Percentiles rank a stretch among this genome's conserved stretches.
Evolutionary conservation across 2,329 filamentous ascomycete species (phyloP).

Genomic region (Penicillium digitatum): DNA sequence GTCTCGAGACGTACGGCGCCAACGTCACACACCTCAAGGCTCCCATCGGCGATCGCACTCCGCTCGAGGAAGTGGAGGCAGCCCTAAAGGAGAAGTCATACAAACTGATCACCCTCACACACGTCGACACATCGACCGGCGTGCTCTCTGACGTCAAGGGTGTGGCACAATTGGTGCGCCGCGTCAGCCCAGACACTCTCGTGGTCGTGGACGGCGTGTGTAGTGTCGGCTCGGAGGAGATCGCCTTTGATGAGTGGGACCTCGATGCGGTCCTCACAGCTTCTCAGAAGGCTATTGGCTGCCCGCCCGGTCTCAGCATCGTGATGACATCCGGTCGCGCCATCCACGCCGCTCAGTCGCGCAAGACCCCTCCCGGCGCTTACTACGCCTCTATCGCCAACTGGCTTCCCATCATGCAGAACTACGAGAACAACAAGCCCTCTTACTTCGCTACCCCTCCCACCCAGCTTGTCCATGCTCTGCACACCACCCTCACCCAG

Average conservation of each 20-base stretch:
- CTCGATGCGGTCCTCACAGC: constrained; percentile 91
- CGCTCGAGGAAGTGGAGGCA: constrained; percentile 81
- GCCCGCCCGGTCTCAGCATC: constrained; percentile 89
- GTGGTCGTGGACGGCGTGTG: constrained; percentile 94
- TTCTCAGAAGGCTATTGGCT: constrained; percentile 94
- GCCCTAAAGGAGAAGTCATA: constrained; percentile 86
- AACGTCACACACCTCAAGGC: constrained; percentile 87
- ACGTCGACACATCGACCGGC: constrained; percentile 95
- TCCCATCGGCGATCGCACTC: constrained; percentile 79
- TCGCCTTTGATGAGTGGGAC: constrained; percentile 91
- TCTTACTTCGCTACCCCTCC: constrained; percentile 97
- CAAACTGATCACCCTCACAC: constrained; percentile 91
- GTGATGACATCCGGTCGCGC: constrained; percentile 88
- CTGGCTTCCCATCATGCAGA: constrained; percentile 98
- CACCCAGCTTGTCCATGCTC: constrained; percentile 85
- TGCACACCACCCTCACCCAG: constrained; percentile 83
- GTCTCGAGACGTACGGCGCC: constrained; percentile 84
- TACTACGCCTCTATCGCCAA: constrained; percentile 98
- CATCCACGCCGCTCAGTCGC: constrained; percentile 71
- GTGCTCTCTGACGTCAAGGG: constrained; percentile 87
- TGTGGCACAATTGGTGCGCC: constrained; percentile 75
- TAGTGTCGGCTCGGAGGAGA: constrained; percentile 93
- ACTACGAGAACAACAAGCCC: constrained; percentile 96
- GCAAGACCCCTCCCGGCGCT: constrained; percentile 75
- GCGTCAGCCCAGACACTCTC: constrained; percentile 84